A percentile compares a stretch with the other conserved stretches of the same genome.
Evolutionary conservation across 1,284 basidiomycete species (phyloP).

Genomic region (Lignosus rhinocerotis): DNA sequence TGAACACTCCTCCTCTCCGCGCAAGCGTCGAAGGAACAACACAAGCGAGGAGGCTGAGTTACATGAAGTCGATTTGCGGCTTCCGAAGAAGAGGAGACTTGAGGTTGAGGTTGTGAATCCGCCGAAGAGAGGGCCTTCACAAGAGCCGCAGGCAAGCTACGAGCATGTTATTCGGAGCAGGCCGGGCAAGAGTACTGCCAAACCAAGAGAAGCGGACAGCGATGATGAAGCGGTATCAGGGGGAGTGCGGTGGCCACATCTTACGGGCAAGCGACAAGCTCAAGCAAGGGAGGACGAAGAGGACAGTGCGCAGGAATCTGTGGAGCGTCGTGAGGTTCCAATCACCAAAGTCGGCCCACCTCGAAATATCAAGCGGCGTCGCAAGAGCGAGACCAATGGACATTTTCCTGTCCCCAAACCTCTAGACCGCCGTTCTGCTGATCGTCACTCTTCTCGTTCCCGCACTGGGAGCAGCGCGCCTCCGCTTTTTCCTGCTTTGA

Average conservation of each 20-base stretch:
- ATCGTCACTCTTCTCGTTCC: background rate
- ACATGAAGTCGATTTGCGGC: background rate
- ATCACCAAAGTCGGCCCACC: slow-evolving; percentile 23
- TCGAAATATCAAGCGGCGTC: slow-evolving; percentile 16
- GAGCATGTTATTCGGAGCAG: background rate
- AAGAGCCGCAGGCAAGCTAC: background rate
- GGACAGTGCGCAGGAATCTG: background rate
- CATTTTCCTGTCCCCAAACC: background rate
- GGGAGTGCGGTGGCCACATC: too few species aligned
- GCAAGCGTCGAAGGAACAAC: slow-evolving; percentile 5
- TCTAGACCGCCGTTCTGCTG: background rate
- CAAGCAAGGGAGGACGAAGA: background rate
- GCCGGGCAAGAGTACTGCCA: background rate
- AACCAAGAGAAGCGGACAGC: background rate
- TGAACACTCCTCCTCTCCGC: background rate
- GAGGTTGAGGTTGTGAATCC: slow-evolving; percentile 12
- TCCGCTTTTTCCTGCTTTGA: background rate
- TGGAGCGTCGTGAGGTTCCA: background rate
- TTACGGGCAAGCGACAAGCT: too few species aligned
- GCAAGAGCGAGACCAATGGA: slow-evolving; percentile 1
- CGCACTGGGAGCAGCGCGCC: background rate
- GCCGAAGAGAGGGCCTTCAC: background rate
- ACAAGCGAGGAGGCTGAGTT: background rate
- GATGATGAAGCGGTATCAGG: background rate
- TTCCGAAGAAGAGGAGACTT: slow-evolving; percentile 19